Evolutionary conservation across 345 rosid species (phyloP).

Genomic region (Microthlaspi erraticum): DNA sequence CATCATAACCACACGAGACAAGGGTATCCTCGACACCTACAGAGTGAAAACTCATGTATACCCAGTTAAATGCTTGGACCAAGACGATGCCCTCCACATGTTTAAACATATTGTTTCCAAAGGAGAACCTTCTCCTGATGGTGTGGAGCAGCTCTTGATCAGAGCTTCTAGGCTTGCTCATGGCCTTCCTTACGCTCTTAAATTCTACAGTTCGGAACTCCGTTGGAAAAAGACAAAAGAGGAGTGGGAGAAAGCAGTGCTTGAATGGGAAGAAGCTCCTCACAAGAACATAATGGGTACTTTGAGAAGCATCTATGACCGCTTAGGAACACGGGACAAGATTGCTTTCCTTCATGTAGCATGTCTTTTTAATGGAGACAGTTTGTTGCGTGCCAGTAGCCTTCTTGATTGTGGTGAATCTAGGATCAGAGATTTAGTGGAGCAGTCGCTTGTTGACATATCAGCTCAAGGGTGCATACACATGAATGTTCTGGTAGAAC

Average conservation of each 20-base stretch:
- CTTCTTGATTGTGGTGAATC: neutral
- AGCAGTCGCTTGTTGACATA: too few species aligned
- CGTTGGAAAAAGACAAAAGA: too few species aligned
- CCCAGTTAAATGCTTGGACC: conserved; percentile 20
- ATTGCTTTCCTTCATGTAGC: conserved; percentile 27
- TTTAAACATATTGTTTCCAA: neutral
- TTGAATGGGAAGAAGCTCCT: conserved; percentile 31
- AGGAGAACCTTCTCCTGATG: conserved; percentile 13
- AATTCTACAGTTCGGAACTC: too few species aligned
- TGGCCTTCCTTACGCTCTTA: conserved; percentile 44
- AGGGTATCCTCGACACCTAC: neutral
- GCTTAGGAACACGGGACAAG: neutral
- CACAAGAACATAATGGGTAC: neutral
- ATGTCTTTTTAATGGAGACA: conserved; percentile 31
- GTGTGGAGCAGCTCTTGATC: neutral
- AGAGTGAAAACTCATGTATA: neutral
- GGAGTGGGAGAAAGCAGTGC: neutral
- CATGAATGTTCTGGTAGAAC: too few species aligned
- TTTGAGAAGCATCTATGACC: neutral
- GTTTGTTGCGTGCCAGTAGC: neutral
- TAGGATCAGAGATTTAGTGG: too few species aligned
- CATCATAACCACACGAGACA: conserved; percentile 28
- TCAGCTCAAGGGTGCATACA: too few species aligned
- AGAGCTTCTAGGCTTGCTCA: conserved; percentile 20
- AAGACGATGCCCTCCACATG: conserved; percentile 15